Conservation (phyloP, 78 protist genomes). For the Paratrimastix pyriformis region DNA sequence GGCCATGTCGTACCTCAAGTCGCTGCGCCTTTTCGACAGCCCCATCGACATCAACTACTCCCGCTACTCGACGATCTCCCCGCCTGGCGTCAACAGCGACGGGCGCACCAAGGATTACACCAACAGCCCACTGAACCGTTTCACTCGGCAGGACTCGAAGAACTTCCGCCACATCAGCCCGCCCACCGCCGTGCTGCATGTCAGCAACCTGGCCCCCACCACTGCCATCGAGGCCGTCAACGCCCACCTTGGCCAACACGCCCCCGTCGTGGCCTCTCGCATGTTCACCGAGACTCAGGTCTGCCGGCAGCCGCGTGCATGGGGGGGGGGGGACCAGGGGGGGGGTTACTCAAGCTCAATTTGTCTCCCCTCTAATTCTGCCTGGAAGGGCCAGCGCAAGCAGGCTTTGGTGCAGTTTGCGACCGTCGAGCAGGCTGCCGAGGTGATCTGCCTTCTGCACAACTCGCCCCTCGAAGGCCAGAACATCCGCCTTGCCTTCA, state of each 20-base stretch:
- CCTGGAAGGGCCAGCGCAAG: too few relatives aligned
- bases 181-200: conserved; percentile 3
- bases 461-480: conserved; percentile 3
- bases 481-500: conserved; percentile 8
- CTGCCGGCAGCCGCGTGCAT: too few relatives aligned
- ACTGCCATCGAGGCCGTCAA: background rate
- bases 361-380: too few relatives aligned
- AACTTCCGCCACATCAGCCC: background rate
- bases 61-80: background rate
- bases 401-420: conserved; percentile 2
- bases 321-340: too few relatives aligned
- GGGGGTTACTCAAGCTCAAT: too few relatives aligned
- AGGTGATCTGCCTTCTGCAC: conserved; percentile 1
- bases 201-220: background rate
- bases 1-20: background rate
- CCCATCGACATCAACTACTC: background rate
- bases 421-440: background rate
- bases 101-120: background rate
- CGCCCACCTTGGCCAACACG: background rate
- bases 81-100: background rate
- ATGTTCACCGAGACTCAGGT: background rate
- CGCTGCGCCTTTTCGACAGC: background rate
- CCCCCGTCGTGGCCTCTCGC: background rate
- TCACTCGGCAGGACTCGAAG: background rate
- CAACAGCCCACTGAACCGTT: background rate